Evolutionary conservation across 805 yeast genomes (phyloP).

Genomic region (Phaffomyces antillensis): DNA sequence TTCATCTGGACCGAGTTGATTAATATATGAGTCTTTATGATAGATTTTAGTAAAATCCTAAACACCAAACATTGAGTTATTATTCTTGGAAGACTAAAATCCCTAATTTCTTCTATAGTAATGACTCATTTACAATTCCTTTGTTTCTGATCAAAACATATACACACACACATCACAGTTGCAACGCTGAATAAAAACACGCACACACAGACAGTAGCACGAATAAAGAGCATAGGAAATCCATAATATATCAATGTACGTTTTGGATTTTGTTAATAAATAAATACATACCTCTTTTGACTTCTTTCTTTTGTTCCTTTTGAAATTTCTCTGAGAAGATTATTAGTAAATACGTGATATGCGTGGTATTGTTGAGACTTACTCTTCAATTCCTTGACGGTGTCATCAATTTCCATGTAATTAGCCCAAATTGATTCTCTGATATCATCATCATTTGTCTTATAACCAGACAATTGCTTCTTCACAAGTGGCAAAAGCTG

Average conservation of each 20-base stretch:
- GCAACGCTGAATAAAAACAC: no score
- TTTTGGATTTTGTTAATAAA: neutral
- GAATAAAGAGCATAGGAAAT: neutral
- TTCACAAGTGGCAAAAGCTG: constrained; percentile 37
- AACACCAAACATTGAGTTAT: neutral
- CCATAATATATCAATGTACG: neutral
- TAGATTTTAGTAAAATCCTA: no score
- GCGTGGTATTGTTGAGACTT: constrained; percentile 5
- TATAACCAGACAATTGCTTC: constrained; percentile 29
- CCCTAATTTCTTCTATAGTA: neutral
- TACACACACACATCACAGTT: no score
- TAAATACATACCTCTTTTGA: constrained; percentile 40
- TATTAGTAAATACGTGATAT: constrained; percentile 1
- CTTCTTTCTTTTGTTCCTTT: constrained; percentile 6
- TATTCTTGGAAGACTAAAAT: neutral
- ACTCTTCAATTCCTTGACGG: constrained; percentile 39
- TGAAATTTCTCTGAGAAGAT: neutral
- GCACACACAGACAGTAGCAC: no score
- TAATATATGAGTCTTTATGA: neutral
- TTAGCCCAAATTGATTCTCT: constrained; percentile 54
- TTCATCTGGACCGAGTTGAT: constrained; percentile 5
- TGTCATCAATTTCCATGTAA: constrained; percentile 46
- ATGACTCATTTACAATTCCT: no score
- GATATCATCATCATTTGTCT: constrained; percentile 41
- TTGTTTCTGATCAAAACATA: no score